Base-by-base conservation (phyloP, 768 basidiomycete species). In the Leccinum longicurvipes region DNA sequence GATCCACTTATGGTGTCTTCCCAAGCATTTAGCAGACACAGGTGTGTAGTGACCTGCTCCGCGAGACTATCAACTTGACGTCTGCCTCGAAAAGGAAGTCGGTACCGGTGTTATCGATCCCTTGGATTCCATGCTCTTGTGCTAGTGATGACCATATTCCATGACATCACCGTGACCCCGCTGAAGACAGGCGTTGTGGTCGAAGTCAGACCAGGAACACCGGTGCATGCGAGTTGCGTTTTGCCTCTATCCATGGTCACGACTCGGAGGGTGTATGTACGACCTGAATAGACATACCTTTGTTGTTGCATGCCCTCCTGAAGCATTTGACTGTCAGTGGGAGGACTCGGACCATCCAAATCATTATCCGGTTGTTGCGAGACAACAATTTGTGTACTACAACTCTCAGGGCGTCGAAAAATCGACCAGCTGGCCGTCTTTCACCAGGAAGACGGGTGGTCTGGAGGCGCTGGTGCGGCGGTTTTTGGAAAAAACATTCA, bases 241-340 rank as follows among this genome's bases (percentile, higher is more conserved):
- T 17, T 84, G 84, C 61, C 73, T 89, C 14, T 91, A 93, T 61
- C 91, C 91, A 6, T 93, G 90, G 90, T 85, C 87, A n/a, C 83
- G 89, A 80, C 77, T 92, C 0, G 90, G 91, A 1, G 91, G 90
- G 14, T 77, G 73, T 50, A 89, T 85, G 82, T 68, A 84, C 59
- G 89, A 92, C 63, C 81, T 92, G 67, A 64, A 88, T 78, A n/a
- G n/a, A n/a, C n/a, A n/a, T n/a, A n/a, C 8, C 41, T 10, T n/a
- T n/a, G n/a, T n/a, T 21, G n/a, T 12, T 39, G 17, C 15, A 36
- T n/a, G 36, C 14, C 24, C 39, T 19, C 21, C 27, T 46, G 29
- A 56, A 12, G 11, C 55, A 31, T 51, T 57, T 7, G 44, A 39
- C 7, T 21, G n/a, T n/a, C n/a, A n/a, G 51, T 14, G 15, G n/a